phyloP scores from a whole-genome alignment of 2,329 filamentous ascomycete genomes.

The Mycocentrospora acerina region DNA sequence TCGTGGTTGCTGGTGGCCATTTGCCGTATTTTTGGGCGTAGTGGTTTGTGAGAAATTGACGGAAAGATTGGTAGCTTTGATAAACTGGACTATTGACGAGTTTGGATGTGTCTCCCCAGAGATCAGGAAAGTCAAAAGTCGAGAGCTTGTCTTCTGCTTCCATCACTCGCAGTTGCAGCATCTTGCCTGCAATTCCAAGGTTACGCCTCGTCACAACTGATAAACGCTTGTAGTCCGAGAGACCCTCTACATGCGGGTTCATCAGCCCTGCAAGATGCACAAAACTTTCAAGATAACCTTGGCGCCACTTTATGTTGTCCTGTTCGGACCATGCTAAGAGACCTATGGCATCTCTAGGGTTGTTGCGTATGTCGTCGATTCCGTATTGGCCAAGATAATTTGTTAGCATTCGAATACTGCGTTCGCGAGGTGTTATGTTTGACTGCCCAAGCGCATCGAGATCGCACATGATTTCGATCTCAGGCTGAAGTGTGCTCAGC shows the following conservation, averaged over 20 bases:
- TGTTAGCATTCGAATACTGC: constrained; percentile 61
- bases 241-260: constrained; percentile 45
- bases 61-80: constrained; percentile 60
- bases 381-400: constrained; percentile 61
- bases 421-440: constrained; percentile 31
- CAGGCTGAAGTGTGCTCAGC: constrained; percentile 61
- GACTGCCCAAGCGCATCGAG: constrained; percentile 39
- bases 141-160: constrained; percentile 63
- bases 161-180: constrained; percentile 63
- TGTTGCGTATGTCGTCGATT: constrained; percentile 65
- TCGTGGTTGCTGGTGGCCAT: constrained; percentile 59
- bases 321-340: constrained; percentile 67
- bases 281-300: constrained; percentile 69
- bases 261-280: constrained; percentile 66
- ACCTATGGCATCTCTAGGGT: constrained; percentile 60
- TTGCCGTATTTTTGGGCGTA: constrained; percentile 59
- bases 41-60: constrained; percentile 61
- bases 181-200: constrained; percentile 62
- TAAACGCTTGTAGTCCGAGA: constrained; percentile 59
- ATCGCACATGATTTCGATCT: constrained; percentile 59
- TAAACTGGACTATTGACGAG: constrained; percentile 48
- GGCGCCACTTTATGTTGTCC: constrained; percentile 63
- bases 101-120: constrained; percentile 52
- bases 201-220: constrained; percentile 64
- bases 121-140: constrained; percentile 61